These are phyloP conservation scores for Fomitopsis betulina DNA, from an alignment of 1,284 basidiomycete species.

Conservation along the genomic window DNA sequence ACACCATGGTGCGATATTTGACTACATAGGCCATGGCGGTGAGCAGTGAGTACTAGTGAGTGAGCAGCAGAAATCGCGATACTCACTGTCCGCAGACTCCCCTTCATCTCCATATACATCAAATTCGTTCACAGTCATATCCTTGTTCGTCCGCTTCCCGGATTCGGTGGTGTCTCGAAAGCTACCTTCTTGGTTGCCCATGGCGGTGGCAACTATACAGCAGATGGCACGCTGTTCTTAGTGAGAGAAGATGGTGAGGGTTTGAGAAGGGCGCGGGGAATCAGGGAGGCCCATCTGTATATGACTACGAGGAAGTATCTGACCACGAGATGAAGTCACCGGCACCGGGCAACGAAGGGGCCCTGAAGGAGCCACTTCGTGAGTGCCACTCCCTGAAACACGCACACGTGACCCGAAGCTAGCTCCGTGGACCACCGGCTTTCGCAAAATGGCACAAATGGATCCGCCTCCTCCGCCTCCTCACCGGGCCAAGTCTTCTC, in stretches of 20 bases:
- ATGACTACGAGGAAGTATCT: not conserved
- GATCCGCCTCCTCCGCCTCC: too few species aligned
- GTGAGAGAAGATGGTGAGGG: not conserved
- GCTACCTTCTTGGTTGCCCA: not conserved
- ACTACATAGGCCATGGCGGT: slow-evolving; percentile 12
- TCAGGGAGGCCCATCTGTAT: not conserved
- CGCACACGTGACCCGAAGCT: not conserved
- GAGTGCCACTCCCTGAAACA: not conserved
- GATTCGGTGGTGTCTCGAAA: not conserved
- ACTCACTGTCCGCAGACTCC: slow-evolving; percentile 16
- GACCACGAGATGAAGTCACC: not conserved
- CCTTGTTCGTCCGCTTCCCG: not conserved
- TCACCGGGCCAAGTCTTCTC: not conserved
- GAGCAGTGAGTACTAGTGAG: not conserved
- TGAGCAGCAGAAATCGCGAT: not conserved
- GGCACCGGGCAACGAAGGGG: not conserved
- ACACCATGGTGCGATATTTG: slow-evolving; percentile 31
- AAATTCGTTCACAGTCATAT: slow-evolving; percentile 2
- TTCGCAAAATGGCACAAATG: too few species aligned
- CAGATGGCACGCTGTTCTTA: not conserved
- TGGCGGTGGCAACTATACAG: not conserved
- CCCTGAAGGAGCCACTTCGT: too few species aligned
- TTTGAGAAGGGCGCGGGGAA: not conserved
- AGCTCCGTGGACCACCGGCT: too few species aligned
- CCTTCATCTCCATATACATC: slow-evolving; percentile 14